Conservation (phyloP, 768 basidiomycete genomes). For the Exsudoporus frostii region DNA sequence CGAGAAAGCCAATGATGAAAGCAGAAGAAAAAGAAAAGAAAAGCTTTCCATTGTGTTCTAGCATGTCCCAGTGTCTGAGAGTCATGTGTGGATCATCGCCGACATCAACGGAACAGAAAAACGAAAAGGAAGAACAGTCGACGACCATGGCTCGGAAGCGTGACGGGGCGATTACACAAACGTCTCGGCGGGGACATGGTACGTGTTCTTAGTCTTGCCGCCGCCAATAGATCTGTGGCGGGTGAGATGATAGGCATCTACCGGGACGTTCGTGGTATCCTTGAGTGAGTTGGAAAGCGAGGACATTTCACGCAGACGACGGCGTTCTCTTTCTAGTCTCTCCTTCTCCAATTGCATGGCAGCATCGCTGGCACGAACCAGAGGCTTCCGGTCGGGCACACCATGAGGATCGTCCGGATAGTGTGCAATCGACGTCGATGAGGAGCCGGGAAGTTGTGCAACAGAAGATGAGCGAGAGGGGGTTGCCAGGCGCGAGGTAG, state of each 20-base stretch:
- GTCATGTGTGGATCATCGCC: neutral
- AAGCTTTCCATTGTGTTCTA: conserved; percentile 15
- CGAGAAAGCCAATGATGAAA: neutral
- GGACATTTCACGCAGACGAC: conserved; percentile 22
- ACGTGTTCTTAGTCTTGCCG: conserved; percentile 14
- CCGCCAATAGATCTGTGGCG: conserved; percentile 16
- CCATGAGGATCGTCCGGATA: conserved; percentile 11
- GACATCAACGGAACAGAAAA: neutral
- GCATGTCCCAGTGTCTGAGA: conserved; percentile 8
- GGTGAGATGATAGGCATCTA: conserved; percentile 16
- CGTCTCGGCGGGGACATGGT: conserved; percentile 14
- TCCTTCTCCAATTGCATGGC: conserved; percentile 53
- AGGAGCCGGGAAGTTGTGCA: conserved; percentile 16
- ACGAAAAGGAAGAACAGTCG: neutral
- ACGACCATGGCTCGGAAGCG: neutral
- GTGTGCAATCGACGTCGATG: conserved; percentile 15
- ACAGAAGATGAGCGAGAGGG: conserved; percentile 25
- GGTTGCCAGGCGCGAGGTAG: conserved; percentile 19
- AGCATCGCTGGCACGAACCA: conserved; percentile 51
- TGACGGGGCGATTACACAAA: conserved; percentile 7
- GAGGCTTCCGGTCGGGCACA: conserved; percentile 20
- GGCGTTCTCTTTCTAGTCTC: conserved; percentile 35
- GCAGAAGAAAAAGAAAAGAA: too few species aligned
- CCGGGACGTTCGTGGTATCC: conserved; percentile 27
- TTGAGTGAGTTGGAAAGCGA: conserved; percentile 22